Conservation (phyloP, 2,329 filamentous ascomycete species). For the Akanthomyces muscarius region DNA sequence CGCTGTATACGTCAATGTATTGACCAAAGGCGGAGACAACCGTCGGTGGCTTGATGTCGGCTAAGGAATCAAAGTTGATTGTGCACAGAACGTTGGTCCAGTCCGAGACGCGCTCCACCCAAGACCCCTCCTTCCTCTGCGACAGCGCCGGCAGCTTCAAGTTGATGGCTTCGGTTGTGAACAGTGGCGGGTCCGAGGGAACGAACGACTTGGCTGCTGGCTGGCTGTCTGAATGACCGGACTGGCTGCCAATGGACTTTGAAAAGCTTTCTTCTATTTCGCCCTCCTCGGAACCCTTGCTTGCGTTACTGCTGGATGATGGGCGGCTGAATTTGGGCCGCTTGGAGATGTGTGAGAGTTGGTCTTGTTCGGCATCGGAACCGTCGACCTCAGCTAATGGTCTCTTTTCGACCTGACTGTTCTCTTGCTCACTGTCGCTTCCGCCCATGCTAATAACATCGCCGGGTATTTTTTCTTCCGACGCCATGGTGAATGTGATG, state of each 20-base stretch:
- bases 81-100: constrained; percentile 17
- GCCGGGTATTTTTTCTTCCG: constrained; percentile 18
- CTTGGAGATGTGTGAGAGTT: constrained; percentile 10
- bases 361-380: constrained; percentile 18
- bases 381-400: constrained; percentile 25
- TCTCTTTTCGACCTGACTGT: constrained; percentile 26
- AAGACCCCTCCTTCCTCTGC: constrained; percentile 15
- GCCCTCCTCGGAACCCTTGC: constrained; percentile 30
- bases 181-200: constrained; percentile 24
- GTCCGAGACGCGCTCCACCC: constrained; percentile 11
- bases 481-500: constrained; percentile 19
- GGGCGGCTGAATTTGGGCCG: constrained; percentile 1
- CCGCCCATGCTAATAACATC: constrained; percentile 24
- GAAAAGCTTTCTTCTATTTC: constrained; percentile 29
- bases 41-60: constrained; percentile 25
- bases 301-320: constrained; percentile 22
- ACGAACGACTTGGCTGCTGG: constrained; percentile 20
- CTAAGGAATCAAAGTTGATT: constrained; percentile 24
- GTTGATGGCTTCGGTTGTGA: constrained; percentile 19
- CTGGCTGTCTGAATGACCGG: constrained; percentile 10
- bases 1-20: constrained; percentile 30
- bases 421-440: constrained; percentile 25
- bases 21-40: constrained; percentile 27
- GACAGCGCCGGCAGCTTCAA: constrained; percentile 16
- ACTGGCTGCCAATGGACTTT: constrained; percentile 6